phyloP scores from a whole-genome alignment of 768 basidiomycete species.

The Neoboletus brunneissimus region DNA sequence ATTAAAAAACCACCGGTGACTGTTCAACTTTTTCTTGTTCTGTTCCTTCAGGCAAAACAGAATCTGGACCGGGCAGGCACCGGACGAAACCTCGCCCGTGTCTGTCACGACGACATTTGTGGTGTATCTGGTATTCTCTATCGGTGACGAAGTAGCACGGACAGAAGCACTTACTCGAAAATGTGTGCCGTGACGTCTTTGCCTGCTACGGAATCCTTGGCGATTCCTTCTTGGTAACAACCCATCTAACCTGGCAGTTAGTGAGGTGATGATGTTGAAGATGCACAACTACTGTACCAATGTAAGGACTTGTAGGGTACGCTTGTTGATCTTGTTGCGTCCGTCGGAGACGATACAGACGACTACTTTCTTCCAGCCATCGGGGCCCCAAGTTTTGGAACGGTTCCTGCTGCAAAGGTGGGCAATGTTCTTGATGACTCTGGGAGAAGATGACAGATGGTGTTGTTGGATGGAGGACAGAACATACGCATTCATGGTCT shows the following conservation, averaged over 20 bases:
- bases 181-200: slow-evolving; percentile 94
- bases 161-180: slow-evolving; percentile 65
- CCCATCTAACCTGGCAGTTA: slow-evolving; percentile 57
- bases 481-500: slow-evolving; percentile 81
- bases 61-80: slow-evolving; percentile 79
- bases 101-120: slow-evolving; percentile 76
- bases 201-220: slow-evolving; percentile 83
- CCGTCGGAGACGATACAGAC: slow-evolving; percentile 88
- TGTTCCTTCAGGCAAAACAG: slow-evolving; percentile 93
- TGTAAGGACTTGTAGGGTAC: slow-evolving; percentile 85
- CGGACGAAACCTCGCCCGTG: slow-evolving; percentile 71
- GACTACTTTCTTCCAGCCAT: slow-evolving; percentile 89
- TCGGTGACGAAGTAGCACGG: background rate
- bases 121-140: slow-evolving; percentile 53
- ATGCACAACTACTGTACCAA: slow-evolving; percentile 46
- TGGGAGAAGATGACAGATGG: slow-evolving; percentile 26
- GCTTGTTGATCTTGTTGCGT: slow-evolving; percentile 82
- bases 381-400: slow-evolving; percentile 82
- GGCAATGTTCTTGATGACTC: slow-evolving; percentile 84
- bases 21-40: slow-evolving; percentile 97
- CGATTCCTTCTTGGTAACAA: slow-evolving; percentile 84
- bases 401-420: slow-evolving; percentile 68
- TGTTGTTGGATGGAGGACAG: background rate
- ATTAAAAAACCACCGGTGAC: slow-evolving; percentile 97
- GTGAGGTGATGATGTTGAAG: background rate